Percentiles rank a stretch among this genome's conserved stretches.
These are phyloP conservation scores for Nakazawaea wickerhamii DNA, from an alignment of 805 yeast genomes.

Conservation along the genomic window DNA sequence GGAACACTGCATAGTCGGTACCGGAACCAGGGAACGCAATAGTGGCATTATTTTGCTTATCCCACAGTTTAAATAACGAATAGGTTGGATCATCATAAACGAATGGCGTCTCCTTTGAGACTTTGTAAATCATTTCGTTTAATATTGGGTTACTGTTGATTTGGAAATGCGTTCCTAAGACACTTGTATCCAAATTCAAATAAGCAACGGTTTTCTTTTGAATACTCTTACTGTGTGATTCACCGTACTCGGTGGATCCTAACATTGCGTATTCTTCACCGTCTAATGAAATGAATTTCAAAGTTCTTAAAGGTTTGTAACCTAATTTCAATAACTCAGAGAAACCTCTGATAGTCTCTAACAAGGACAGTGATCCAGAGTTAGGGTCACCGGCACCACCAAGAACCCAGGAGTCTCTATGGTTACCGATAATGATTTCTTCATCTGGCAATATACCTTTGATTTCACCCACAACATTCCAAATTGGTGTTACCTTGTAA, in stretches of 20 bases:
- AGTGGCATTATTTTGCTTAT: constrained; percentile 27
- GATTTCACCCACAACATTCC: constrained; percentile 48
- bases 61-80: constrained; percentile 47
- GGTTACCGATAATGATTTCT: constrained; percentile 49
- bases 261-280: constrained; percentile 44
- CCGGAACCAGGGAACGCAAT: constrained; percentile 43
- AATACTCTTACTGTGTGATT: constrained; percentile 35
- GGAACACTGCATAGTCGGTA: constrained; percentile 55
- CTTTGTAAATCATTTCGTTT: constrained; percentile 36
- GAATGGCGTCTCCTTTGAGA: constrained; percentile 41
- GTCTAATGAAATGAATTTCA: constrained; percentile 36
- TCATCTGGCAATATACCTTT: constrained; percentile 51
- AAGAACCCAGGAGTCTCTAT: constrained; percentile 45
- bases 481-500: constrained; percentile 36
- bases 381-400: constrained; percentile 50
- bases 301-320: constrained; percentile 36
- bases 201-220: constrained; percentile 42
- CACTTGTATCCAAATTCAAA: constrained; percentile 46
- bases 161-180: constrained; percentile 43
- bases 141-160: constrained; percentile 56
- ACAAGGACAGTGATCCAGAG: constrained; percentile 41
- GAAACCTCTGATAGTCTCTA: constrained; percentile 50
- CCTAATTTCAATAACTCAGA: constrained; percentile 39
- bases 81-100: constrained; percentile 30
- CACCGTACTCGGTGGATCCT: constrained; percentile 55